Evolutionary conservation across 2,329 filamentous ascomycete genomes (phyloP), one percentile per base, ranked within the genome.

Genomic region (Decorospora gaudefroyi): DNA sequence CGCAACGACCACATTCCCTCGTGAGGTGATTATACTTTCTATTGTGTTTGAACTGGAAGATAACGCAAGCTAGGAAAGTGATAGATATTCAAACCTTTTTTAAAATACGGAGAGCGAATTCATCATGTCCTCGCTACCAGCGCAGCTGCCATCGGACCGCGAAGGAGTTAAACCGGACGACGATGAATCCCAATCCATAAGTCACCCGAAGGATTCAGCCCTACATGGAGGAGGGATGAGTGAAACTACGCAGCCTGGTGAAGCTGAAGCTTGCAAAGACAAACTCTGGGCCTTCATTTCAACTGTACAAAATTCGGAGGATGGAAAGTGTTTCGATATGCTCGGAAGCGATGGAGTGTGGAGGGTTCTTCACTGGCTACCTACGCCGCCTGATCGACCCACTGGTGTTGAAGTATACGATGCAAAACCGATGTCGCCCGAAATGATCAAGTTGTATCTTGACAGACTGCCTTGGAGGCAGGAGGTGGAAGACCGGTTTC

Each of bases 401-500:
- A 46, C 43, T n/a, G 16, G n/a, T 2, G 30, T 25, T 3, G 22
- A 27, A 18, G 18, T 46, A 18, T 46, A 42, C 13, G 32, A 46
- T 6, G 37, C 25, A n/a, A 42, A 37, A 13, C 43, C 43, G 3
- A 27, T 42, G 32, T 42, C 37, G 2, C 37, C 27, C 19, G 43
- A 31, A 13, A 7, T 46, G 7, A 31, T 42, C 26, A 46, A 42
- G 27, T 19, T 27, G 4, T 46, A 21, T 31, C 31, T 46, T 16
- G 31, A 37, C 32, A 26, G 29, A 28, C 15, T 18, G 18, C 21
- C 26, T 16, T 46, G 31, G 32, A 42, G 32, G 13, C 43, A 42
- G n/a, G 31, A 6, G 17, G 22, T 12, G 1, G 38, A 42, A 13
- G 38, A 42, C 9, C 30, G n/a, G 5, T 46, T 41, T 8, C 42